Evolutionary conservation across 257 asterid species (phyloP).

Genomic region (Sherardia arvensis): DNA sequence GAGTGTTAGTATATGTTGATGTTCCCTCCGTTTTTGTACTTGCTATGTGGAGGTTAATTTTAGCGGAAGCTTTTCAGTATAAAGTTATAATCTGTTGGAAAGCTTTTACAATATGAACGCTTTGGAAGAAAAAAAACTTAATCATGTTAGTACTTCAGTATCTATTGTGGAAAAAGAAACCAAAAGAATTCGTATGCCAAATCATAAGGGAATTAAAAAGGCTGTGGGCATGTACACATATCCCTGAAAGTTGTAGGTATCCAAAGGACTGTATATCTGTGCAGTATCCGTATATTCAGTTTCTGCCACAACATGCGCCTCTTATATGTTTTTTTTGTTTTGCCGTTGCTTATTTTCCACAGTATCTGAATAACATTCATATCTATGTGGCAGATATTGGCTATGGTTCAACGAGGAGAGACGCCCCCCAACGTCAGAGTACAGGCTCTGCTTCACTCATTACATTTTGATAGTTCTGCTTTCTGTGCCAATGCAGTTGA

Average conservation of each 20-base stretch:
- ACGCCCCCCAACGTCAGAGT: conserved; percentile 85
- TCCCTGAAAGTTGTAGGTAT: not conserved
- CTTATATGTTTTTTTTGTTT: too few relatives aligned
- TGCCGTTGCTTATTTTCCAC: not conserved
- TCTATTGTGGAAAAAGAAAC: not conserved
- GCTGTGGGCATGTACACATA: not conserved
- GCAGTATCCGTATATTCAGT: not conserved
- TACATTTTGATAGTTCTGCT: conserved; percentile 1
- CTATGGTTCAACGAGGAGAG: conserved; percentile 93
- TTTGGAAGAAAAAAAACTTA: not conserved
- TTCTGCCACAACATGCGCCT: not conserved
- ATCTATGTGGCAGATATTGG: conserved; percentile 60
- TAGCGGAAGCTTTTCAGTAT: not conserved
- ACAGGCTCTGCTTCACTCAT: conserved; percentile 14
- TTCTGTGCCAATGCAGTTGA: conserved; percentile 1
- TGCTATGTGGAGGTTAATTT: not conserved
- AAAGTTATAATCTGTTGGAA: too few relatives aligned
- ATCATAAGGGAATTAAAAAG: not conserved
- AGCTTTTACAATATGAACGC: too few relatives aligned
- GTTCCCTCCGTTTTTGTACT: not conserved
- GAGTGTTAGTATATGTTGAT: not conserved
- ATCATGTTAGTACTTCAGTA: too few relatives aligned
- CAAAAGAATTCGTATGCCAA: not conserved
- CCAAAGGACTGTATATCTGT: not conserved
- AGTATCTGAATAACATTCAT: not conserved